These are phyloP conservation scores for Pseudocercospora musae DNA, from an alignment of 2,329 filamentous ascomycete genomes.

Conservation along the genomic window DNA sequence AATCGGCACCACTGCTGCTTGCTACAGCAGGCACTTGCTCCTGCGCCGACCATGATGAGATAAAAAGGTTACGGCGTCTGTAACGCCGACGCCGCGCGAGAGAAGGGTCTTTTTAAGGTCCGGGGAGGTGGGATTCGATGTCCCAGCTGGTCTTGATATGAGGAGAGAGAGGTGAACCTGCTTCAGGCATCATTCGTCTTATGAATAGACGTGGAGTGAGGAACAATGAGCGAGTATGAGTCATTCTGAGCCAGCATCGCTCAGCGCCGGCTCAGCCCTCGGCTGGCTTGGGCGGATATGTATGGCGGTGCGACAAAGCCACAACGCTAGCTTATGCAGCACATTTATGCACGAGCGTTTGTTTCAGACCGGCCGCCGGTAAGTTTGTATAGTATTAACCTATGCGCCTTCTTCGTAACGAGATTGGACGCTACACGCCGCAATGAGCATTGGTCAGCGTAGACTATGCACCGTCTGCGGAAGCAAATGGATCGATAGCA, in stretches of 20 bases:
- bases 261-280: neutral
- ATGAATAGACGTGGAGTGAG: neutral
- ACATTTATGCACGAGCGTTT: neutral
- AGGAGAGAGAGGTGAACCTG: neutral
- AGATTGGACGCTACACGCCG: neutral
- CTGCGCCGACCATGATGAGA: neutral
- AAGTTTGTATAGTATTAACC: neutral
- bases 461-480: neutral
- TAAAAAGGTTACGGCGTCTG: neutral
- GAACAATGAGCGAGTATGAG: neutral
- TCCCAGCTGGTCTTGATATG: neutral
- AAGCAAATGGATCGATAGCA: neutral
- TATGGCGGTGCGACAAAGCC: neutral
- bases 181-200: neutral
- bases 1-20: slow-evolving; percentile 1
- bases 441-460: neutral
- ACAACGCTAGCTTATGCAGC: neutral
- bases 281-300: neutral
- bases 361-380: neutral
- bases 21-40: neutral
- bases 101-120: neutral
- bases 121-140: neutral
- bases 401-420: neutral
- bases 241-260: neutral
- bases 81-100: slow-evolving; percentile 5